A percentile compares a stretch with the other conserved stretches of the same genome.
phyloP scores from a whole-genome alignment of 1,284 basidiomycete species.

The Rhodotorula sp. region DNA sequence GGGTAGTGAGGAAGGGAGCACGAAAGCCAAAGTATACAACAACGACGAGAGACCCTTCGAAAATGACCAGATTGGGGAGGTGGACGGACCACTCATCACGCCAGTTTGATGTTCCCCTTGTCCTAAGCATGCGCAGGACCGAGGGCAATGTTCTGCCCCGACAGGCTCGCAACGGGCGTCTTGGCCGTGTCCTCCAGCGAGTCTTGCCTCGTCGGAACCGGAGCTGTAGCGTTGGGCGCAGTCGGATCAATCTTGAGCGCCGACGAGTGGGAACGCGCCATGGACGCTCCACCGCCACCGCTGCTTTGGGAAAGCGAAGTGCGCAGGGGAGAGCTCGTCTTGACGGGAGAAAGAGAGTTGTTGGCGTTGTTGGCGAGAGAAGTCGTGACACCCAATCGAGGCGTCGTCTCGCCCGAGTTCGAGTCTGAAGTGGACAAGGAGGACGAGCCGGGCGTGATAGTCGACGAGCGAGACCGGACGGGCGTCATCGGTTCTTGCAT shows the following conservation, averaged over 20 bases:
- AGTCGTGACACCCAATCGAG: neutral
- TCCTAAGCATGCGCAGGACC: neutral
- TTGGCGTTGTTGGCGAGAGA: neutral
- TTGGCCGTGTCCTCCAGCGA: neutral
- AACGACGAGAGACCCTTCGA: neutral
- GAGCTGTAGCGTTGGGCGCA: neutral
- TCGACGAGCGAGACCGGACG: constrained; percentile 11
- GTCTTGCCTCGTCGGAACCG: neutral
- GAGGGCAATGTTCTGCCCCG: neutral
- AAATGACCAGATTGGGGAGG: neutral
- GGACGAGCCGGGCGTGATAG: constrained; percentile 11
- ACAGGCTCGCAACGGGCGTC: neutral
- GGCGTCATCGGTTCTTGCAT: neutral
- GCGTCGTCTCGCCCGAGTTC: neutral
- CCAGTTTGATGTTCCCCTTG: neutral
- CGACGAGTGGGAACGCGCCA: neutral
- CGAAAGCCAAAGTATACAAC: neutral
- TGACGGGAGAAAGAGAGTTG: neutral
- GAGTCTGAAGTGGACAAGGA: neutral
- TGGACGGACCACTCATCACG: too few species aligned
- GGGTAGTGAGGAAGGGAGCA: too few species aligned
- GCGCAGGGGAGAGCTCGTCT: neutral
- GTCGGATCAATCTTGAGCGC: neutral
- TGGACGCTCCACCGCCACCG: neutral
- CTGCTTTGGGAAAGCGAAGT: neutral